phyloP scores from a whole-genome alignment of 2,329 filamentous ascomycete species.

The Coniella lustricola region DNA sequence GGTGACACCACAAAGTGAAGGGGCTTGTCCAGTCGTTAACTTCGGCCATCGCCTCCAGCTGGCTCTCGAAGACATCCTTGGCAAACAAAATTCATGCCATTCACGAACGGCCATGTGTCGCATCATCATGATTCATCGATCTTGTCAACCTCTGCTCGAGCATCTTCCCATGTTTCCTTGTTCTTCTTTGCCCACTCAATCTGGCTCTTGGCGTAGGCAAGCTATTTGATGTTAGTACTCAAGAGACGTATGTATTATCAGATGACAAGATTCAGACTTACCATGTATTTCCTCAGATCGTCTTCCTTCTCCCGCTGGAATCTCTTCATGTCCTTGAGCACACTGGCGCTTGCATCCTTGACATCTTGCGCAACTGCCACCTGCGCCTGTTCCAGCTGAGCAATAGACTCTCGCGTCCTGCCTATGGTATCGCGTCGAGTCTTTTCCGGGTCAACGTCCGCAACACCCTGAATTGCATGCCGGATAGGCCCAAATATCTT shows the following conservation, averaged over 20 bases:
- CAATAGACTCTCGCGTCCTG: constrained; percentile 85
- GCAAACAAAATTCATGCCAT: no score
- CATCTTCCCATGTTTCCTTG: constrained; percentile 88
- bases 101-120: no score
- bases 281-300: constrained; percentile 91
- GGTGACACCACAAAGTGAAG: no score
- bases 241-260: background rate
- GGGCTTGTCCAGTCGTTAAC: background rate
- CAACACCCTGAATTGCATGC: constrained; percentile 92
- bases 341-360: constrained; percentile 81
- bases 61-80: no score
- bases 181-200: constrained; percentile 92
- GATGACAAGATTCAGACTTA: constrained; percentile 38
- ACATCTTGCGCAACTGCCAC: constrained; percentile 86
- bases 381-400: constrained; percentile 82
- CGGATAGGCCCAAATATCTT: constrained; percentile 94
- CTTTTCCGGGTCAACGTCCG: constrained; percentile 90
- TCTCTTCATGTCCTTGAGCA: constrained; percentile 81
- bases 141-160: constrained; percentile 78
- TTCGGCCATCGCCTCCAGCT: no score
- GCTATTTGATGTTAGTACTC: constrained; percentile 38
- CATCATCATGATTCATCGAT: constrained; percentile 56
- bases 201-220: constrained; percentile 87
- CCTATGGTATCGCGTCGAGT: constrained; percentile 89
- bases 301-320: constrained; percentile 97